Evolutionary conservation across 2,329 filamentous ascomycete species (phyloP).

Genomic region (Colletotrichum melonis): DNA sequence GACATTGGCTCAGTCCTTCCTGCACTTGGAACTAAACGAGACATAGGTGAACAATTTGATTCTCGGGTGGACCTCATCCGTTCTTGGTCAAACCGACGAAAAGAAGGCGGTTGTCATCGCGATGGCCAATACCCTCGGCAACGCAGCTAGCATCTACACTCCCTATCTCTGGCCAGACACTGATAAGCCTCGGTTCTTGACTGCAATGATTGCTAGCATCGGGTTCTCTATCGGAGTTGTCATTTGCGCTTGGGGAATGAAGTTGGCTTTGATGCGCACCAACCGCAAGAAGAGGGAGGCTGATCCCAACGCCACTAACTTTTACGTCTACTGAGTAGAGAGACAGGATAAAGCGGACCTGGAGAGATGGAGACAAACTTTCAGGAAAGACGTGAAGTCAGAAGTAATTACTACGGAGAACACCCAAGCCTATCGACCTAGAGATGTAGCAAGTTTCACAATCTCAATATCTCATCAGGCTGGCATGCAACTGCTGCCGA

Average conservation of each 20-base stretch:
- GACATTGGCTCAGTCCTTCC: background rate
- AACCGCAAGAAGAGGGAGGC: conserved; percentile 47
- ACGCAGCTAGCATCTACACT: conserved; percentile 36
- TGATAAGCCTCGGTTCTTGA: conserved; percentile 34
- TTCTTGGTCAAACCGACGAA: conserved; percentile 57
- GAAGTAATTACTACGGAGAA: background rate
- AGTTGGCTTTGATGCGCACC: conserved; percentile 45
- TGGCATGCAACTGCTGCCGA: background rate
- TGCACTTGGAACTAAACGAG: background rate
- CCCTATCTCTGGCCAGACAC: conserved; percentile 37
- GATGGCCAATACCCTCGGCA: conserved; percentile 36
- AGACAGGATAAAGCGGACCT: too few species aligned
- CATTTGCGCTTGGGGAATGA: conserved; percentile 50
- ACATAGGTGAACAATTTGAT: conserved; percentile 53
- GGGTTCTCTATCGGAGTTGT: conserved; percentile 47
- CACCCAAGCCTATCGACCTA: background rate
- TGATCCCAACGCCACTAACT: conserved; percentile 40
- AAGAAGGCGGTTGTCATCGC: conserved; percentile 58
- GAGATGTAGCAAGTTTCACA: background rate
- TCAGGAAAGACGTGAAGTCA: too few species aligned
- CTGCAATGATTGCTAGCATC: conserved; percentile 39
- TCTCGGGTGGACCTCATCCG: conserved; percentile 54
- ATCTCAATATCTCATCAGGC: background rate
- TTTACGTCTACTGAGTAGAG: conserved; percentile 43
- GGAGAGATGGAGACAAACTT: too few species aligned